phyloP scores from a whole-genome alignment of 176 grass and related monocot species.

The Pharus latifolius region DNA sequence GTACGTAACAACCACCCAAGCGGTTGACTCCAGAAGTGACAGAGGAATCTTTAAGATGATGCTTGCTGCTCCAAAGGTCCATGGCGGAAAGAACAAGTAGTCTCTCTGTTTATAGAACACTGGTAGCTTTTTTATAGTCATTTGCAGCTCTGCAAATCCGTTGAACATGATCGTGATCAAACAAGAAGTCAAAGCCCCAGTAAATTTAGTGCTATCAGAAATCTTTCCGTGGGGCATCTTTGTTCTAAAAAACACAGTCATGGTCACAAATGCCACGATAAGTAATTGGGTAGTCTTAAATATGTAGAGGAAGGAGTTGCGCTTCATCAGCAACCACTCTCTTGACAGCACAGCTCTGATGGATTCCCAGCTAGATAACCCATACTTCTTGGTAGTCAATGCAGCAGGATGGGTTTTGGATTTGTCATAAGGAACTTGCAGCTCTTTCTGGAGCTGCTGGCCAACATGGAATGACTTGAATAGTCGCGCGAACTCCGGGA shows the following conservation, averaged over 20 bases:
- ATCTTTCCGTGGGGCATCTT: slow-evolving; percentile 37
- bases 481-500: slow-evolving; percentile 27
- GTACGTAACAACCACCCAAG: slow-evolving; percentile 42
- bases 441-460: slow-evolving; percentile 15
- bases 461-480: slow-evolving; percentile 53
- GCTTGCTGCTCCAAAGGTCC: slow-evolving; percentile 49
- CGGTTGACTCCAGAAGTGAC: slow-evolving; percentile 35
- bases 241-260: slow-evolving; percentile 70
- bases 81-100: slow-evolving; percentile 56
- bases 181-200: slow-evolving; percentile 36
- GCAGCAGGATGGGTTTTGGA: slow-evolving; percentile 53
- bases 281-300: slow-evolving; percentile 48
- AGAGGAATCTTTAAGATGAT: slow-evolving; percentile 50
- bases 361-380: slow-evolving; percentile 44
- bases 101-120: slow-evolving; percentile 79
- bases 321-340: slow-evolving; percentile 64
- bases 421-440: slow-evolving; percentile 45
- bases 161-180: slow-evolving; percentile 52
- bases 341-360: slow-evolving; percentile 39
- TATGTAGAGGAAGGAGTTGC: slow-evolving; percentile 51
- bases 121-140: slow-evolving; percentile 50
- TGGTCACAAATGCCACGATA: slow-evolving; percentile 35
- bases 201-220: slow-evolving; percentile 36
- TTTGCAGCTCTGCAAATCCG: slow-evolving; percentile 43
- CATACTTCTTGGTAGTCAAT: slow-evolving; percentile 42